Evolutionary conservation across 1,284 basidiomycete genomes (phyloP).

Genomic region (Ceratorhiza oryzae-sativae): DNA sequence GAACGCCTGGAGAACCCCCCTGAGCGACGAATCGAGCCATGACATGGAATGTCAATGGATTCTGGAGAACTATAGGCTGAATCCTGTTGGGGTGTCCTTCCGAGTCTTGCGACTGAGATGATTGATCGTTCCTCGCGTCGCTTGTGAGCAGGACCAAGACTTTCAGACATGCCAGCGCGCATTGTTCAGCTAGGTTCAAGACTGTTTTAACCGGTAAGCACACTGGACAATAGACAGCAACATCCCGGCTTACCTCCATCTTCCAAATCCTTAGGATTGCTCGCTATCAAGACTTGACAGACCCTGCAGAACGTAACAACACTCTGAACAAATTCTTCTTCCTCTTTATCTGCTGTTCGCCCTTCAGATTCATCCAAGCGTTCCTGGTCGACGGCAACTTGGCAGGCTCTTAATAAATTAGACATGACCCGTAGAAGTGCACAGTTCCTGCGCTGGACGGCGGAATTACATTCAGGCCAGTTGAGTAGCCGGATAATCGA

Average conservation of each 20-base stretch:
- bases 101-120: slow-evolving; percentile 55
- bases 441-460: slow-evolving; percentile 47
- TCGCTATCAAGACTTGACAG: slow-evolving; percentile 48
- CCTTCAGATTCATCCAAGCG: slow-evolving; percentile 46
- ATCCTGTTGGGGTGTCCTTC: slow-evolving; percentile 56
- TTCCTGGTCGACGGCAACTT: slow-evolving; percentile 67
- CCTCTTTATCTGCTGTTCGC: slow-evolving; percentile 8
- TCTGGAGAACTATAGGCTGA: slow-evolving; percentile 56
- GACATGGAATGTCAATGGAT: slow-evolving; percentile 50
- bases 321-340: slow-evolving; percentile 51
- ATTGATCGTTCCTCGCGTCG: slow-evolving; percentile 26
- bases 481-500: slow-evolving; percentile 54
- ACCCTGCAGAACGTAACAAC: slow-evolving; percentile 59
- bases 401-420: slow-evolving; percentile 60
- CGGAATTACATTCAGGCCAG: slow-evolving; percentile 55
- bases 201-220: neutral
- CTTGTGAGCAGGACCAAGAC: slow-evolving; percentile 42
- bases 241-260: slow-evolving; percentile 14
- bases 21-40: slow-evolving; percentile 29
- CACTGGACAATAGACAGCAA: neutral
- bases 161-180: slow-evolving; percentile 19
- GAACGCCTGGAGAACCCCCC: neutral
- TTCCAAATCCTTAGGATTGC: slow-evolving; percentile 22
- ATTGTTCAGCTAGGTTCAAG: neutral
- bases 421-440: slow-evolving; percentile 59